These are phyloP conservation scores for Phytophthora hibernalis DNA, from an alignment of 352 stramenopile genomes.

Conservation along the genomic window DNA sequence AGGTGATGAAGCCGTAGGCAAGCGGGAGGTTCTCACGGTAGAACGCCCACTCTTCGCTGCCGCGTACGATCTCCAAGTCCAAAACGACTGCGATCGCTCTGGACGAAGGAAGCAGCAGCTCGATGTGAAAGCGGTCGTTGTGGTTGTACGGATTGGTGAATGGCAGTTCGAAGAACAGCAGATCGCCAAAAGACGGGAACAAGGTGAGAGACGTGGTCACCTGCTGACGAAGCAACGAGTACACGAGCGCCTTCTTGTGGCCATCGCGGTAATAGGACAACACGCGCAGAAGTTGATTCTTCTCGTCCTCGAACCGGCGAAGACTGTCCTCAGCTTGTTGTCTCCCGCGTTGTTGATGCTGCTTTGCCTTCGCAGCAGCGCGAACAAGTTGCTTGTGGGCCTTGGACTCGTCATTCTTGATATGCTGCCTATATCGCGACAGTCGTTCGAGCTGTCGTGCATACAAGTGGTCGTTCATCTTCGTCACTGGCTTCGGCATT, in stretches of 20 bases:
- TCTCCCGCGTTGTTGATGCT: constrained; percentile 21
- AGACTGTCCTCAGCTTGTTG: constrained; percentile 46
- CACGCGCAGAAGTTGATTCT: constrained; percentile 88
- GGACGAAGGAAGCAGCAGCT: constrained; percentile 58
- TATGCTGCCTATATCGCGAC: constrained; percentile 69
- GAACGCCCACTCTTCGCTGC: constrained; percentile 83
- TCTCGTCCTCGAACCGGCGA: constrained; percentile 67
- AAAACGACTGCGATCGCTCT: constrained; percentile 44
- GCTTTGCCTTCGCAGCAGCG: constrained; percentile 50
- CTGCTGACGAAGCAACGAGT: constrained; percentile 88
- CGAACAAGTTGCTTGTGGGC: constrained; percentile 70
- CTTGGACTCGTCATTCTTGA: constrained; percentile 48
- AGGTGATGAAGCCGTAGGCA: constrained; percentile 42
- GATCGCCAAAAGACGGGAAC: constrained; percentile 78
- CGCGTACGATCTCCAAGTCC: constrained; percentile 84
- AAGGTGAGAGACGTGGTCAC: constrained; percentile 88
- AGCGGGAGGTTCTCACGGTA: constrained; percentile 74
- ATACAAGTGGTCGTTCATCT: constrained; percentile 82
- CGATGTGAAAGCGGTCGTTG: constrained; percentile 91
- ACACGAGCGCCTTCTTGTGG: constrained; percentile 94
- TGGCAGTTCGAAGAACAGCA: constrained; percentile 91
- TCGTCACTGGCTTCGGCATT: constrained; percentile 26
- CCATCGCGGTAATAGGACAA: constrained; percentile 94
- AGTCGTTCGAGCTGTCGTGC: constrained; percentile 82
- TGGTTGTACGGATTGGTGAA: constrained; percentile 93